Base-by-base conservation (phyloP, 176 grass and related monocot genomes). In the Phragmites australis region DNA sequence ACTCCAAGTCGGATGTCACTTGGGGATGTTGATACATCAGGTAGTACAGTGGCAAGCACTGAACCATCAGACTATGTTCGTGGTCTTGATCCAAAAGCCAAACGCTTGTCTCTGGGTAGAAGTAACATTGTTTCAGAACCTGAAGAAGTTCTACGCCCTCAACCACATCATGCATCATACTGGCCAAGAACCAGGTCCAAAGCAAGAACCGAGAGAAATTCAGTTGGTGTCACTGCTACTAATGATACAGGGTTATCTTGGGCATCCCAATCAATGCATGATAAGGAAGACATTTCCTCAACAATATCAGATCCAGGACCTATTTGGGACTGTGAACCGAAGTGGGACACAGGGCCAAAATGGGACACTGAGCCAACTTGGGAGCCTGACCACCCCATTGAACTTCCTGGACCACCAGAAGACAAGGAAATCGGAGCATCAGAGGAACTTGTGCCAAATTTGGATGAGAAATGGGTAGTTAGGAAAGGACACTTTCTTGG, bases 381-480 rank as follows among this genome's bases (percentile, higher is more conserved):
- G 92, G 90, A 93, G 69, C 85, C 76, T 87, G 90, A 89, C 48
- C 75, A 87, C 62, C 88, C 81, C 2, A 89, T 99, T 76, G 90
- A 95, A 83, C 75, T 95, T 70, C 72, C 88, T 54, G 83, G 40
- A 75, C 56, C 85, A 77, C 86, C 40, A 30, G 84, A 82, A 46
- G 88, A 84, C 34, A 72, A 32, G 63, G 92, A 89, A 78, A 82
- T 87, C 9, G 72, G 84, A 52, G 76, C 72, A 74, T 44, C 52
- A 12, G 80, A 76, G 76, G 90, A 97, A 83, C 88, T 90, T 69
- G 97, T 99, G 56, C 97, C 97, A 64, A 96, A 83, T 75, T 89
- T 99, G 82, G 97, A 96, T 85, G 97, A 99, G 73, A 91, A 91
- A 82, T 99, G 97, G 97, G 87, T 99, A 77, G 72, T 95, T 37